phyloP scores from a whole-genome alignment of 805 yeast species.

The Saturnispora zaruensis region DNA sequence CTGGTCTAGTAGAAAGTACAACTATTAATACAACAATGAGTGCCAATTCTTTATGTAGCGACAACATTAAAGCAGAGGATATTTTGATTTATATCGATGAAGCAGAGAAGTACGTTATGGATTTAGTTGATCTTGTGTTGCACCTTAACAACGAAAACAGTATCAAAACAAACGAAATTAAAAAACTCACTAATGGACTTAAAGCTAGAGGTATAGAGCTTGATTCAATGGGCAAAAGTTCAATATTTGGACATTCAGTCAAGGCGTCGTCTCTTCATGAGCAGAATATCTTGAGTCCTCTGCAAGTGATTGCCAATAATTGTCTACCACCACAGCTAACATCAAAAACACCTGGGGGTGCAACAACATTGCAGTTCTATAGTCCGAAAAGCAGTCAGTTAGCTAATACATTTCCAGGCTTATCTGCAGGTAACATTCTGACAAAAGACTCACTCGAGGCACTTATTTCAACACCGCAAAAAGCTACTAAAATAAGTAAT shows the following conservation, averaged over 20 bases:
- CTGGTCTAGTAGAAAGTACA: no score
- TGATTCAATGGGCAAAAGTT: slow-evolving; percentile 1
- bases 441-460: background rate
- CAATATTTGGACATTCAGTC: slow-evolving; percentile 3
- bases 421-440: background rate
- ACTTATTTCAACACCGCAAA: slow-evolving; percentile 4
- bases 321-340: background rate
- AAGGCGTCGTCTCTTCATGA: background rate
- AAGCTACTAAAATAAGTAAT: background rate
- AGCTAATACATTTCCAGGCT: background rate
- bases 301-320: background rate
- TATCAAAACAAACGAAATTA: background rate
- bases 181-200: background rate
- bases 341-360: background rate
- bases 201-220: slow-evolving; percentile 3
- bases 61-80: slow-evolving; percentile 1
- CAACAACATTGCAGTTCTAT: background rate
- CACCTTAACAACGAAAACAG: background rate
- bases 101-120: slow-evolving; percentile 6
- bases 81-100: slow-evolving; percentile 7
- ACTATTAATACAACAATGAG: background rate
- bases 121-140: slow-evolving; percentile 3
- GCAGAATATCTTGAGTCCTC: background rate
- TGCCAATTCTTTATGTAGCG: background rate
- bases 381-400: background rate